These are phyloP conservation scores for Mariannaea sp. DNA, from an alignment of 2,329 filamentous ascomycete species.

Conservation along the genomic window DNA sequence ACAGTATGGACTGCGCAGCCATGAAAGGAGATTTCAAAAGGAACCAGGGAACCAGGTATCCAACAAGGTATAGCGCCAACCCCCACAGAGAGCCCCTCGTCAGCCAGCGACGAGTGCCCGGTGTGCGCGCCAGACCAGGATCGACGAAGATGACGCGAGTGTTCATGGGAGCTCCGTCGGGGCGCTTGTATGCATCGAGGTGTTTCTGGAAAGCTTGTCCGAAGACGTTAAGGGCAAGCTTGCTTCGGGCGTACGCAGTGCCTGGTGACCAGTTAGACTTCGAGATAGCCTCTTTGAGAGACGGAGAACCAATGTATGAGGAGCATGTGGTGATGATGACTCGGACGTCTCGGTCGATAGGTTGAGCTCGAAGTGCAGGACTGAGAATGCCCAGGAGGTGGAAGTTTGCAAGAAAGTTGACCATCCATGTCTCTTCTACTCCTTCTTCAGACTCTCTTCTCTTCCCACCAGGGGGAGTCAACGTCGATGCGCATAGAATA, in stretches of 20 bases:
- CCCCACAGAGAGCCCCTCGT: conserved; percentile 84
- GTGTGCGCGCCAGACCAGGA: conserved; percentile 82
- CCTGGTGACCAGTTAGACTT: conserved; percentile 59
- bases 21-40: conserved; percentile 82
- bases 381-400: conserved; percentile 90
- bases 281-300: conserved; percentile 60
- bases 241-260: conserved; percentile 66
- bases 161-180: conserved; percentile 82
- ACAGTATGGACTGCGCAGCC: conserved; percentile 85
- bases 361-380: conserved; percentile 87
- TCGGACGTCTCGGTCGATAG: conserved; percentile 89
- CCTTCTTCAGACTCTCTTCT: conserved; percentile 73
- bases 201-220: conserved; percentile 92
- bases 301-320: conserved; percentile 79
- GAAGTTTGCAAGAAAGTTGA: conserved; percentile 96
- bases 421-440: conserved; percentile 86
- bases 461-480: conserved; percentile 69
- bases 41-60: conserved; percentile 84
- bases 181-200: conserved; percentile 79
- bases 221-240: conserved; percentile 87
- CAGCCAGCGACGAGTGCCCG: conserved; percentile 85
- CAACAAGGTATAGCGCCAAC: conserved; percentile 73
- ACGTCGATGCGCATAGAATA: conserved; percentile 80
- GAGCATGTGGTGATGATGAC: conserved; percentile 87
- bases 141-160: conserved; percentile 85